Conservation (phyloP, 1,284 basidiomycete genomes). For the Rhizoctonia solani region DNA sequence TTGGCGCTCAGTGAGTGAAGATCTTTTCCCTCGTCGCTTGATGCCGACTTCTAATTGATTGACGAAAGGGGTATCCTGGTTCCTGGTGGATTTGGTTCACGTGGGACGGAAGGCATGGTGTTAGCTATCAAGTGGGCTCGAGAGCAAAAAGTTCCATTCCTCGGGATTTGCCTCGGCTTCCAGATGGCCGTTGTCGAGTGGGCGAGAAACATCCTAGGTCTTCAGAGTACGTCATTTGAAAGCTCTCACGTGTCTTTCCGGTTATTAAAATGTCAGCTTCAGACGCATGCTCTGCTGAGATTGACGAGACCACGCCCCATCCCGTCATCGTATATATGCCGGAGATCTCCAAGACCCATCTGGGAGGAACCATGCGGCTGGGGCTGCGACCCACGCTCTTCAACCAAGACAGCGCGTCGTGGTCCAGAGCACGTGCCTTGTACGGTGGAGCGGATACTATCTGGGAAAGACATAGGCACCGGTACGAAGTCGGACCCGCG, state of each 20-base stretch:
- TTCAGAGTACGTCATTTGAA: conserved; percentile 57
- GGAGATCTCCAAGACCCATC: conserved; percentile 96
- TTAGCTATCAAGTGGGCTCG: conserved; percentile 96
- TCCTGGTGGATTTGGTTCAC: conserved; percentile 92
- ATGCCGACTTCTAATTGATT: neutral
- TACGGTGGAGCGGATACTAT: conserved; percentile 86
- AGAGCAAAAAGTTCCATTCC: conserved; percentile 92
- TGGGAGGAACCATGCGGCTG: conserved; percentile 98
- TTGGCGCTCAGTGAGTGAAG: conserved; percentile 83
- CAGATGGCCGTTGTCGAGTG: conserved; percentile 97
- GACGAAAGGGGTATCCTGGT: conserved; percentile 82
- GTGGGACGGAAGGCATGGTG: conserved; percentile 98
- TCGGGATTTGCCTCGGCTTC: conserved; percentile 98
- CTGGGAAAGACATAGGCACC: conserved; percentile 97
- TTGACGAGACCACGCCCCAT: conserved; percentile 60
- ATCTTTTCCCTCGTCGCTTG: neutral
- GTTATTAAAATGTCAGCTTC: conserved; percentile 1
- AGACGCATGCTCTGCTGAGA: conserved; percentile 91
- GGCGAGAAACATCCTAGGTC: conserved; percentile 82
- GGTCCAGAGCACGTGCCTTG: conserved; percentile 74
- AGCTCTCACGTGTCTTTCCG: neutral
- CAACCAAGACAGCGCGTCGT: conserved; percentile 60
- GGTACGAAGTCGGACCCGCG: conserved; percentile 95
- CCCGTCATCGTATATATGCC: conserved; percentile 98
- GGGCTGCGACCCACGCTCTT: conserved; percentile 95